Conservation (phyloP, 441 rosid genomes). For the Biscutella auriculata region DNA sequence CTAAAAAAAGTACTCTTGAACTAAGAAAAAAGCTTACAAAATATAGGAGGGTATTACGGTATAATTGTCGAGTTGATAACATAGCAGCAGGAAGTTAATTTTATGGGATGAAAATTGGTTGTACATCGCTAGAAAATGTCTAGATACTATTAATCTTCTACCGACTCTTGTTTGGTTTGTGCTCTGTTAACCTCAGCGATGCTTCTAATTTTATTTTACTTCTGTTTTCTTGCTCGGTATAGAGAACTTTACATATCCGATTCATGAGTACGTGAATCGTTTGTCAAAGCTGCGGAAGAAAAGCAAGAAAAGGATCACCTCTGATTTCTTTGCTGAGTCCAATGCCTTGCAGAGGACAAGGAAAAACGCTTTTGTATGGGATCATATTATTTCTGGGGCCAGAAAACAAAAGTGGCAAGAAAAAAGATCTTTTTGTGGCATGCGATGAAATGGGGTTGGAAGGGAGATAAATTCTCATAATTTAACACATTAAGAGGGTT, state of each 20-base stretch:
- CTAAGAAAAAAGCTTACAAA: too few species aligned
- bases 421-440: not conserved
- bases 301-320: slow-evolving; percentile 60
- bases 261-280: slow-evolving; percentile 42
- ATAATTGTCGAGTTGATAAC: too few species aligned
- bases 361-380: not conserved
- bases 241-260: slow-evolving; percentile 82
- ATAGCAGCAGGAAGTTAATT: too few species aligned
- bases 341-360: slow-evolving; percentile 1
- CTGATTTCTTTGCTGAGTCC: slow-evolving; percentile 20
- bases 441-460: not conserved
- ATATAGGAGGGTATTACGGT: too few species aligned
- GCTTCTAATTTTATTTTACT: too few species aligned
- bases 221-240: slow-evolving; percentile 21
- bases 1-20: too few species aligned
- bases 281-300: slow-evolving; percentile 67
- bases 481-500: not conserved
- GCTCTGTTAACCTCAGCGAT: slow-evolving; percentile 2
- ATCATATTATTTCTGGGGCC: not conserved
- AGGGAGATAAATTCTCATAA: not conserved
- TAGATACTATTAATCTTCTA: not conserved
- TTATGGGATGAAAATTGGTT: not conserved
- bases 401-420: not conserved
- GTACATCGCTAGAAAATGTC: not conserved
- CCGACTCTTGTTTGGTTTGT: not conserved